A percentile compares a stretch with the other conserved stretches of the same genome.
Evolutionary conservation across 805 yeast genomes (phyloP).

Genomic region (Zygoascus bituminiphila): DNA sequence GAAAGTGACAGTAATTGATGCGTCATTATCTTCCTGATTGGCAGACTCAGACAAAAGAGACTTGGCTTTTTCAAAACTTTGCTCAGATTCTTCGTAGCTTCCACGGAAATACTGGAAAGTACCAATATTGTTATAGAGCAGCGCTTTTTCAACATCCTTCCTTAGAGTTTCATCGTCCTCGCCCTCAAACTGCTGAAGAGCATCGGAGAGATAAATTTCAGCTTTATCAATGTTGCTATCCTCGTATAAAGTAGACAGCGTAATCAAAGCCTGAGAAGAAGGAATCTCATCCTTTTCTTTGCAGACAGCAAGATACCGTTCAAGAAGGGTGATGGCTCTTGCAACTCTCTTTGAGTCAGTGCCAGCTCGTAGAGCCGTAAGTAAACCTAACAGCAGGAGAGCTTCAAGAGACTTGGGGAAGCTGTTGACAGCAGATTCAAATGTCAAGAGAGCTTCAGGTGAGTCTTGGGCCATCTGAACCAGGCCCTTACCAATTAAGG

Average conservation of each 20-base stretch:
- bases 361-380: conserved; percentile 48
- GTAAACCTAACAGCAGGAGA: conserved; percentile 57
- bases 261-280: conserved; percentile 56
- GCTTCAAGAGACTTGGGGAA: conserved; percentile 68
- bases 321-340: conserved; percentile 57
- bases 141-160: not conserved
- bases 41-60: conserved; percentile 12
- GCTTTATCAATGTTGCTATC: conserved; percentile 56
- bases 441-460: conserved; percentile 73
- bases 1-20: conserved; percentile 42
- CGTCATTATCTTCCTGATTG: conserved; percentile 21
- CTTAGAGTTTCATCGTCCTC: conserved; percentile 19
- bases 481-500: conserved; percentile 80
- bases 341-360: conserved; percentile 20
- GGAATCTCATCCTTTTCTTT: conserved; percentile 45
- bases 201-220: conserved; percentile 50
- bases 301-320: conserved; percentile 59
- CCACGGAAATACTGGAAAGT: conserved; percentile 67
- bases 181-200: conserved; percentile 43
- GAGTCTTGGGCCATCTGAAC: conserved; percentile 69
- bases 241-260: conserved; percentile 66
- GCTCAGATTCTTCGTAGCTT: conserved; percentile 47
- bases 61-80: conserved; percentile 11
- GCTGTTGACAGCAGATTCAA: conserved; percentile 61
- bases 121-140: conserved; percentile 73